Base-by-base conservation (phyloP, 148 eudicot species). In the Rheum nobile region DNA sequence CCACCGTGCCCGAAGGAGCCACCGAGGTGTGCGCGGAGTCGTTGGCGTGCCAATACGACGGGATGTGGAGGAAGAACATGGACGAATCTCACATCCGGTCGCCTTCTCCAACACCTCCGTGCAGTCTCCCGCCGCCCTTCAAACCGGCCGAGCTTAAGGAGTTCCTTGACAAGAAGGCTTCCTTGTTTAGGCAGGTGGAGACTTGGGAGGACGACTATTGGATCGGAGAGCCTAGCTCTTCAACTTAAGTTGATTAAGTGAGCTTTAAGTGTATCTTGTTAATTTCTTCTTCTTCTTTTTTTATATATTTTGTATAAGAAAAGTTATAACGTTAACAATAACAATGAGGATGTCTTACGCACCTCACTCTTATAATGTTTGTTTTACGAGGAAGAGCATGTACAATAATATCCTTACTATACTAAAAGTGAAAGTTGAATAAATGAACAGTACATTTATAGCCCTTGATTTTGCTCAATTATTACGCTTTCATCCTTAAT, bases 31-130 rank as follows among this genome's bases (percentile, higher is more conserved):
- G 88, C 79, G 54, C 83, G 0, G 88, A 83, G 57, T 72, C 71
- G 13, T 72, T 83, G 86, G 84, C 79, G n/a, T 85, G 88, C 55
- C 38, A 34, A 24, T 50, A 73, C 26, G 76, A 81, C 71, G 88
- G 83, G 9, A 32, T 54, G 17, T 75, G 79, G 50, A 81, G 67
- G 75, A 68, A 76, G 59, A 80, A 80, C 39, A 83, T 79, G 55
- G 22, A 76, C 19, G 86, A 83, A 7, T 75, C 77, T 28, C 52
- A 79, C 82, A 79, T 85, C 14, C 75, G 29, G 35, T 72, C 72
- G 19, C 85, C 85, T 35, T 75, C 84, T 0, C 39, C 37, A 1
- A 76, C 31, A 31, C 65, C 67, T 71, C 88, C 88, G 0, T 85
- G 88, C 42, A 54, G 22, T 8, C 21, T 85, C 75, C 81, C 76